Conservation (phyloP, 148 eudicot species). For the Tetragonia tetragonoides region DNA sequence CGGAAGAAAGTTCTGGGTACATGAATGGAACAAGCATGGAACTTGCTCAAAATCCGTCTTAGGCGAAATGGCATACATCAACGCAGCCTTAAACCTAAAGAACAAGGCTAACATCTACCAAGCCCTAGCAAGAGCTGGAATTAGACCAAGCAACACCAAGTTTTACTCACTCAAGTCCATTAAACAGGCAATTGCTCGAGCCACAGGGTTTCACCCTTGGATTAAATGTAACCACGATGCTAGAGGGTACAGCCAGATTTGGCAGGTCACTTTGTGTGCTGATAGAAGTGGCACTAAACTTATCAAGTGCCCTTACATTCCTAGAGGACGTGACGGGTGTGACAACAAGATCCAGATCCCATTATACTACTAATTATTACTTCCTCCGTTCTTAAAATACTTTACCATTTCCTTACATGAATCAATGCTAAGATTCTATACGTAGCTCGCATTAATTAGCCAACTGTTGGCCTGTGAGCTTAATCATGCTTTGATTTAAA, state of each 20-base stretch:
- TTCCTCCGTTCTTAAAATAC: too few relatives aligned
- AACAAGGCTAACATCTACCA: slow-evolving; percentile 32
- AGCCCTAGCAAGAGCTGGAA: slow-evolving; percentile 39
- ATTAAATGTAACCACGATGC: slow-evolving; percentile 37
- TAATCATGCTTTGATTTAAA: too few relatives aligned
- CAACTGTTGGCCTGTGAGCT: too few relatives aligned
- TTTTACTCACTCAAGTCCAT: slow-evolving; percentile 32
- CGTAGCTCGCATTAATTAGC: too few relatives aligned
- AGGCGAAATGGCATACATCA: slow-evolving; percentile 41
- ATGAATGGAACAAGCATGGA: slow-evolving; percentile 60
- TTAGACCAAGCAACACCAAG: slow-evolving; percentile 30
- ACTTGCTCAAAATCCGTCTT: slow-evolving; percentile 48
- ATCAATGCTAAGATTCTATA: too few relatives aligned
- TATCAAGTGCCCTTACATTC: slow-evolving; percentile 38
- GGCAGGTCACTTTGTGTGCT: slow-evolving; percentile 40
- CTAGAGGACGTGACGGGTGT: slow-evolving; percentile 34
- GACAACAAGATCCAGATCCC: slow-evolving; percentile 36
- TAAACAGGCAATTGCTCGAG: slow-evolving; percentile 33
- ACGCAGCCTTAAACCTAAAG: slow-evolving; percentile 41
- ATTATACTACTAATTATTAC: slow-evolving; percentile 23
- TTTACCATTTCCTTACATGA: too few relatives aligned
- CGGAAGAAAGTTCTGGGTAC: slow-evolving; percentile 48
- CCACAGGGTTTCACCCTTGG: slow-evolving; percentile 33
- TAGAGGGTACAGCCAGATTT: slow-evolving; percentile 33
- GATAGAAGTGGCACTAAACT: slow-evolving; percentile 33